phyloP scores from a whole-genome alignment of 2,329 filamentous ascomycete species.

The Cladosporium sp. region DNA sequence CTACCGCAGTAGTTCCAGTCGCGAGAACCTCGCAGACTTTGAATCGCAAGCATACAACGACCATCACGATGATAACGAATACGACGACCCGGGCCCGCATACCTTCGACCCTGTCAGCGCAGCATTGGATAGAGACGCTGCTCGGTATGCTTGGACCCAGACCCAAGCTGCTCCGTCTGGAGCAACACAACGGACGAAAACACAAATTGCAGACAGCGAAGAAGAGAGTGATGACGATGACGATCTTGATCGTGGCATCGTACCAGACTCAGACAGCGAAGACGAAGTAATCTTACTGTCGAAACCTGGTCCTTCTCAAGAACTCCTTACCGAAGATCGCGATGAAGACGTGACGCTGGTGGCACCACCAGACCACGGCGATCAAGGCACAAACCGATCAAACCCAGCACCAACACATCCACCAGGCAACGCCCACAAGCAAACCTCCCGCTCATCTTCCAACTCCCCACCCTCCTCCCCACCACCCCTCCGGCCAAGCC shows the following conservation, averaged over 20 bases:
- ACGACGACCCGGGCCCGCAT: conserved; percentile 1
- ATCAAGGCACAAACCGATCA: no score
- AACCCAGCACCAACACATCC: no score
- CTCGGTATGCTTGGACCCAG: conserved; percentile 18
- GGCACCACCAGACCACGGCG: no score
- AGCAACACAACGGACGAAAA: background rate
- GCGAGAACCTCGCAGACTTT: background rate
- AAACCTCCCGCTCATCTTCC: background rate
- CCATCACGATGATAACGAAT: conserved; percentile 11
- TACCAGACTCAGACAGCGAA: conserved; percentile 11
- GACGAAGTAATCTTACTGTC: conserved; percentile 9
- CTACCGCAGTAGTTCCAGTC: conserved; percentile 7
- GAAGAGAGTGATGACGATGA: conserved; percentile 11
- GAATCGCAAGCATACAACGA: conserved; percentile 9
- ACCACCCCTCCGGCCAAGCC: conserved; percentile 16
- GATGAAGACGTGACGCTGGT: conserved; percentile 4
- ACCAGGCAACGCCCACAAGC: no score
- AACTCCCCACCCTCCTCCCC: conserved; percentile 17
- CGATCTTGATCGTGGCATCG: conserved; percentile 11
- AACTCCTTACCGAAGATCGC: no score
- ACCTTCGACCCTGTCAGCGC: conserved; percentile 22
- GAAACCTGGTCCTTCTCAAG: conserved; percentile 4
- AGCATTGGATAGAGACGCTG: conserved; percentile 23
- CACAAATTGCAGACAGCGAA: conserved; percentile 2
- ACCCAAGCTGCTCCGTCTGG: conserved; percentile 9